phyloP scores from a whole-genome alignment of 768 basidiomycete genomes.

The Lentinula boryana region DNA sequence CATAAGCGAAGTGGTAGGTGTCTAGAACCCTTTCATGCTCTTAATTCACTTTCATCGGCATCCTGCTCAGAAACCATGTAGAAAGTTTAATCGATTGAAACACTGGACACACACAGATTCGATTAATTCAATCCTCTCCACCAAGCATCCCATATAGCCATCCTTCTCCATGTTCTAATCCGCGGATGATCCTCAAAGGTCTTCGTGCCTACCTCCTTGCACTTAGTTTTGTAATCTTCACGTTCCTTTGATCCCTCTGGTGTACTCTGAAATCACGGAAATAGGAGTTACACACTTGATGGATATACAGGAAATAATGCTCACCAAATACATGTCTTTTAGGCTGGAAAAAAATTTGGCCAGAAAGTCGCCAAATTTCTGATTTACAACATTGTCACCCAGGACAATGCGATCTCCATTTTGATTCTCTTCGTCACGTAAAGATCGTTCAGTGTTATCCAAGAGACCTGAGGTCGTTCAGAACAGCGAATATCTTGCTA shows the following conservation, averaged over 20 bases:
- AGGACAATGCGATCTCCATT: constrained; percentile 12
- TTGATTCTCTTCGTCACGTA: constrained; percentile 21
- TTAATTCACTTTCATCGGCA: not conserved
- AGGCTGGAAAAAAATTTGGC: constrained; percentile 43
- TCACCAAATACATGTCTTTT: constrained; percentile 40
- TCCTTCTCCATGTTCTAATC: not conserved
- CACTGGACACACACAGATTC: not conserved
- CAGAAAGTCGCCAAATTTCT: constrained; percentile 33
- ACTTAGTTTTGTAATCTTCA: not conserved
- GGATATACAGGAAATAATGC: constrained; percentile 5
- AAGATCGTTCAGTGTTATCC: constrained; percentile 30
- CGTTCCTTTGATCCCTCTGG: constrained; percentile 6
- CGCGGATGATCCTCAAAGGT: not conserved
- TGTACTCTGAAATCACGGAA: not conserved
- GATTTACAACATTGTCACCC: constrained; percentile 19
- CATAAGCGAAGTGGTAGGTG: not conserved
- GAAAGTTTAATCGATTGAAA: not conserved
- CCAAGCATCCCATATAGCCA: constrained; percentile 2
- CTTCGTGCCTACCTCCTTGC: not conserved
- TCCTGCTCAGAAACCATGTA: not conserved
- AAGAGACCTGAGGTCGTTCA: constrained; percentile 33
- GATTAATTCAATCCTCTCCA: not conserved
- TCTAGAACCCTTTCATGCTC: not conserved
- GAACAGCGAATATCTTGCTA: not conserved
- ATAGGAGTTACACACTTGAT: not conserved